A percentile compares a stretch with the other conserved stretches of the same genome.
Evolutionary conservation across 306 rosid species (phyloP).

Genomic region (Carpinus viminea): DNA sequence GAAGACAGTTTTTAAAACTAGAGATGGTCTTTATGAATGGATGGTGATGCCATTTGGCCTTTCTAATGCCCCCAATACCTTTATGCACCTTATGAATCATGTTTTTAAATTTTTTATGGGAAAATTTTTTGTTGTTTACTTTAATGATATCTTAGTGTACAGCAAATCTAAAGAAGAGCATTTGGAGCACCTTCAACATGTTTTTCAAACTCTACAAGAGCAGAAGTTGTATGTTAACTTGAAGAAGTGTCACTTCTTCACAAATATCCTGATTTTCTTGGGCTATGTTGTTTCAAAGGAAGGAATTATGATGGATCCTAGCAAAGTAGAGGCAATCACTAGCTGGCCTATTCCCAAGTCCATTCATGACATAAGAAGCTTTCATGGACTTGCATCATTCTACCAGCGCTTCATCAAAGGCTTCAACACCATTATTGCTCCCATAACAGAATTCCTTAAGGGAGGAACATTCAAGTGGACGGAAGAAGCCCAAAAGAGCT

Average conservation of each 20-base stretch:
- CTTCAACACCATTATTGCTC: background rate
- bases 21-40: too few species aligned
- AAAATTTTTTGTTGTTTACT: too few species aligned
- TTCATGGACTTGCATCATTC: background rate
- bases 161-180: background rate
- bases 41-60: too few species aligned
- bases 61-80: too few species aligned
- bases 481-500: background rate
- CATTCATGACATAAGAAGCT: background rate
- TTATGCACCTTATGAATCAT: too few species aligned
- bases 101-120: too few species aligned
- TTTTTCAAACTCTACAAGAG: background rate
- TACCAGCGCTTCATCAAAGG: background rate
- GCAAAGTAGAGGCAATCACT: too few species aligned
- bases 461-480: background rate
- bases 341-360: background rate
- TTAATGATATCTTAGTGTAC: background rate
- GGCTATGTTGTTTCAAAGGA: background rate
- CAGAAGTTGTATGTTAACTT: slow-evolving; percentile 1
- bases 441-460: background rate
- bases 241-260: slow-evolving; percentile 11
- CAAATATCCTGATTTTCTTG: background rate
- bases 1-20: too few species aligned
- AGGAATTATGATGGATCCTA: too few species aligned
- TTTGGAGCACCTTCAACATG: background rate